Evolutionary conservation across 2,329 filamentous ascomycete species (phyloP), one percentile per base, ranked within the genome.

Genomic region (Apiospora saccharicola): DNA sequence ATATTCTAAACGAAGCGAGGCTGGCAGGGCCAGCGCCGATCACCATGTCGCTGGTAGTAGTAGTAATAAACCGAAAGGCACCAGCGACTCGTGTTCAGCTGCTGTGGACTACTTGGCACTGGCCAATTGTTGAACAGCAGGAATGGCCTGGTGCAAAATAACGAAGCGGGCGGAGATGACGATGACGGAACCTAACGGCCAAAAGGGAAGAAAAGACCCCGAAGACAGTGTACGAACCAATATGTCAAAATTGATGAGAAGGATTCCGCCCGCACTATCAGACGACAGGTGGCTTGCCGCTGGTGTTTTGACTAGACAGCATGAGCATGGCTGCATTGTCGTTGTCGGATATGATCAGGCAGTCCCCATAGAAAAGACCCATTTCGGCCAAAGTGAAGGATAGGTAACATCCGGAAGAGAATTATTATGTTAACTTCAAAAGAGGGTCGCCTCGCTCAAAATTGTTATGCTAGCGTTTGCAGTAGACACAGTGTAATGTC

Each of bases 251-350:
- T 30, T 14, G 34, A 14, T 64, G 57, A 64, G 19, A 22, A 34
- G 34, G 57, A 64, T 41, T 41, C 34, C 22, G 57, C 30, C 19
- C 34, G 34, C 57, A 64, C 34, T 41, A 64, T 64, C 57, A 8
- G 57, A 41, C 57, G 57, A 64, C 57, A 64, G 30, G n/a, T 41
- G 57, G 34, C 22, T 64, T 64, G 57, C 57, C 57, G 57, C 57
- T 64, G 57, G 57, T 64, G 57, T 64, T 64, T 64, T 37, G 57
- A 41, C 57, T 64, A 64, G 10, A 41, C 8, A 64, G 57, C 57
- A 37, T 64, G 57, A 64, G 57, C 57, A 37, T 64, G 57, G 57
- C 57, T 37, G 57, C 57, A 64, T 64, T 64, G 57, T 64, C 57
- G 57, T 61, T 3, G 53, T 64, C 30, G 30, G 57, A 22, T 41